Evolutionary conservation across 2,329 filamentous ascomycete genomes (phyloP), one percentile per base, ranked within the genome.

Genomic region (Ceratocystis cubensis): DNA sequence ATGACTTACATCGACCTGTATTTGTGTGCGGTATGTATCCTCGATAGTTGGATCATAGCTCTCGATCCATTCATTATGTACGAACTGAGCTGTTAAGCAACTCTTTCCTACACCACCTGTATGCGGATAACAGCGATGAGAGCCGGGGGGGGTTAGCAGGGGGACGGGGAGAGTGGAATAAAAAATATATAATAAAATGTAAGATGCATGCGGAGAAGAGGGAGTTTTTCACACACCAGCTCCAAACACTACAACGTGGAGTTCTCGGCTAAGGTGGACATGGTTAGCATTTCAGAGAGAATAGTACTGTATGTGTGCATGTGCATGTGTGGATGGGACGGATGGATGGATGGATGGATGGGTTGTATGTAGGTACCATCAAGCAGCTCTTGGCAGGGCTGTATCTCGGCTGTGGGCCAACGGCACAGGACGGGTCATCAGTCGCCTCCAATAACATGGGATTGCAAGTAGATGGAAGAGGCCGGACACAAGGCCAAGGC

Each of bases 51-150:
- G 87, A 74, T 90, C 87, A 76, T 90, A 90, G 75, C 85, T 89
- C 76, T 96, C 91, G 74, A 96, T 93, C 89, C 91, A 95, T 72
- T 95, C 88, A 78, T 94, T 92, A 76, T 94, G 90, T 64, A 96
- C 91, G 73, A 95, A 96, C 80, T 96, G 91, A 72, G 91, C 91
- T 91, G 91, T 96, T 72, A 96, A 80, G 80, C 91, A 95, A 75
- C 90, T 95, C 78, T 96, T 96, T 69, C 91, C 91, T 74, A 96
- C 91, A 75, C 91, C 91, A 77, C 91, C 88, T 91, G 57, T 2
- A 75, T 66, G 7, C 13, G 20, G 8, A n/a, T 1, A 22, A 13
- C 67, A 66, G 67, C 68, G 66, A 57, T 17, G 53, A 50, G 48
- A 20, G 25, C 53, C 22, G 30, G 25, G 25, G 48, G 6, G 30